These are phyloP conservation scores for Fraxinus albicans DNA, from an alignment of 305 asterid genomes.

Conservation along the genomic window DNA sequence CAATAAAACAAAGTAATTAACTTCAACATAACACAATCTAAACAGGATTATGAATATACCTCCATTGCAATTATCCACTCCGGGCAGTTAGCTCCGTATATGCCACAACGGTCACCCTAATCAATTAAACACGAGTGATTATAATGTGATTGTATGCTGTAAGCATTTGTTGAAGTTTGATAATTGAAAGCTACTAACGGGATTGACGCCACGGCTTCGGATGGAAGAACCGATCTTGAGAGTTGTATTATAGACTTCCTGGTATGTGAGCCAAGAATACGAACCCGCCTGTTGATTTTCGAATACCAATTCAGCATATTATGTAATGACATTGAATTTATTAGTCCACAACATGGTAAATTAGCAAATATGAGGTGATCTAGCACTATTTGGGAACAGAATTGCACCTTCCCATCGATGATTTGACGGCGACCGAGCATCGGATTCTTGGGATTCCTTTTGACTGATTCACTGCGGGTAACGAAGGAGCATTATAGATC, in stretches of 20 bases:
- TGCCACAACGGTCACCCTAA: constrained; percentile 86
- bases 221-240: constrained; percentile 75
- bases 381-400: not conserved
- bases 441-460: constrained; percentile 41
- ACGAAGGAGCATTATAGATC: not conserved
- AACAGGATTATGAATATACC: constrained; percentile 27
- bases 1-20: constrained; percentile 15
- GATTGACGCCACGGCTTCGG: constrained; percentile 69
- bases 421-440: constrained; percentile 76
- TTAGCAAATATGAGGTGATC: not conserved
- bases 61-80: constrained; percentile 95
- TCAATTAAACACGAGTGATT: not conserved
- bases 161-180: not conserved
- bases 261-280: constrained; percentile 68
- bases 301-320: not conserved
- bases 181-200: constrained; percentile 37
- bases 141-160: not conserved
- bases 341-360: not conserved
- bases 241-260: constrained; percentile 51
- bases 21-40: not conserved
- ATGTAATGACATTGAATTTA: not conserved
- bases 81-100: constrained; percentile 80
- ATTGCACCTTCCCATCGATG: constrained; percentile 65
- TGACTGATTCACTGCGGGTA: constrained; percentile 51
- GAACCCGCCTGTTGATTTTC: constrained; percentile 56